phyloP scores from a whole-genome alignment of 176 grass and related monocot species.

The Eremochloa ophiuroides region DNA sequence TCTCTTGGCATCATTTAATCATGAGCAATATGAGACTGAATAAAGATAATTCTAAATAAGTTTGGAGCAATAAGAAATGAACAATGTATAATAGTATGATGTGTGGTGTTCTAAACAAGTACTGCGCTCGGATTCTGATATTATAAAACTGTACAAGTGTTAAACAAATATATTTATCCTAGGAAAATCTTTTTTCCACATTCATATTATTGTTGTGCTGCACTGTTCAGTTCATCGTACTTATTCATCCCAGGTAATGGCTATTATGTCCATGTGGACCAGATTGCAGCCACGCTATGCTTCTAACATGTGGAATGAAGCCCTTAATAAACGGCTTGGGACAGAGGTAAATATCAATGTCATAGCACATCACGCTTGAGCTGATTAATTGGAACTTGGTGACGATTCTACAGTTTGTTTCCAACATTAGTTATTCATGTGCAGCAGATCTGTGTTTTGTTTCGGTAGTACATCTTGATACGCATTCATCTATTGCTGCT shows the following conservation, averaged over 20 bases:
- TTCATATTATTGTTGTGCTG: neutral
- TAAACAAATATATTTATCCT: neutral
- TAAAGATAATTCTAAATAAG: neutral
- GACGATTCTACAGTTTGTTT: neutral
- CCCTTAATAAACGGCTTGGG: conserved; percentile 93
- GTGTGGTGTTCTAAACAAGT: neutral
- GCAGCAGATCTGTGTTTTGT: neutral
- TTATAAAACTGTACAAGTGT: neutral
- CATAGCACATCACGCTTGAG: neutral
- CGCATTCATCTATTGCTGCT: neutral
- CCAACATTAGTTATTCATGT: neutral
- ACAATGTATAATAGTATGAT: neutral
- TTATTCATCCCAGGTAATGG: conserved; percentile 74
- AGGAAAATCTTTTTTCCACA: neutral
- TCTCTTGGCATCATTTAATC: neutral
- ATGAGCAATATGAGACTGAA: neutral
- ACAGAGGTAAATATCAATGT: conserved; percentile 60
- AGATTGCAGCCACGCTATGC: conserved; percentile 90
- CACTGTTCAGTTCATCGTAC: neutral
- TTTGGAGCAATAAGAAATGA: neutral
- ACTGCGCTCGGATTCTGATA: neutral
- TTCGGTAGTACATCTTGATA: neutral
- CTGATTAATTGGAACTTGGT: neutral
- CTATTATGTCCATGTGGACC: conserved; percentile 98
- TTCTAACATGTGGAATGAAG: conserved; percentile 99